Conservation (phyloP, 139 green algal species). For the Haematococcus lacustris region DNA sequence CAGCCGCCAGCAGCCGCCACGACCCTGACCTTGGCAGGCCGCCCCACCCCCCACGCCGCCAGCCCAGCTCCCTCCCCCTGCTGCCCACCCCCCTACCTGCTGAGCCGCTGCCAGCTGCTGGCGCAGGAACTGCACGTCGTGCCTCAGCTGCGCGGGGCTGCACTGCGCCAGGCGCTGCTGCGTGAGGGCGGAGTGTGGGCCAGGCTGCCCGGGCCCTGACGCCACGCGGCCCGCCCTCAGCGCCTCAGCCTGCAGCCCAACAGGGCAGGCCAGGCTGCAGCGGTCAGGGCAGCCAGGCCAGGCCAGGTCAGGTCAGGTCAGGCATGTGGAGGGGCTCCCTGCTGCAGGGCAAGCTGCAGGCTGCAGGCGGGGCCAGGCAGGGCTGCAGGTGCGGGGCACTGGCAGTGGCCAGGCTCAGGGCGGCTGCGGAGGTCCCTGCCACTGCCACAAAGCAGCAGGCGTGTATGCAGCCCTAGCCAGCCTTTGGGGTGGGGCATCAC, state of each 20-base stretch:
- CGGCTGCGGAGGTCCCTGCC: too few relatives aligned
- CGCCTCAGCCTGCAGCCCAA: not conserved
- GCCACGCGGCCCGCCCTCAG: too few relatives aligned
- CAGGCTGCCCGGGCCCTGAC: not conserved
- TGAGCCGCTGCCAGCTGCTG: not conserved
- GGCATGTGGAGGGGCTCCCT: not conserved
- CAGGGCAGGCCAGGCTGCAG: not conserved
- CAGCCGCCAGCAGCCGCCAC: not conserved
- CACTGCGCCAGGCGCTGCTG: not conserved
- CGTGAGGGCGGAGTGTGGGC: not conserved
- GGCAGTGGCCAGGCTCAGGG: too few relatives aligned
- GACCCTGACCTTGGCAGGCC: too few relatives aligned
- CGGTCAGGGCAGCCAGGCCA: not conserved
- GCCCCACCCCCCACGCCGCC: too few relatives aligned
- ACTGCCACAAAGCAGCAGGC: too few relatives aligned
- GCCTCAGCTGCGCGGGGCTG: slow-evolving; percentile 2
- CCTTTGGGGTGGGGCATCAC: too few relatives aligned
- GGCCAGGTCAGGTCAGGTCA: not conserved
- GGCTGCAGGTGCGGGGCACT: too few relatives aligned
- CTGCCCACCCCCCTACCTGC: not conserved
- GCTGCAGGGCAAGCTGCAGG: too few relatives aligned
- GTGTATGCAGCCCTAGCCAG: not conserved
- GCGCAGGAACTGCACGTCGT: slow-evolving; percentile 5
- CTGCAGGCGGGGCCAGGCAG: too few relatives aligned
- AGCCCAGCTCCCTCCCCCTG: too few relatives aligned